phyloP scores from a whole-genome alignment of 208 protist genomes.

The Crithidia thermophila region DNA sequence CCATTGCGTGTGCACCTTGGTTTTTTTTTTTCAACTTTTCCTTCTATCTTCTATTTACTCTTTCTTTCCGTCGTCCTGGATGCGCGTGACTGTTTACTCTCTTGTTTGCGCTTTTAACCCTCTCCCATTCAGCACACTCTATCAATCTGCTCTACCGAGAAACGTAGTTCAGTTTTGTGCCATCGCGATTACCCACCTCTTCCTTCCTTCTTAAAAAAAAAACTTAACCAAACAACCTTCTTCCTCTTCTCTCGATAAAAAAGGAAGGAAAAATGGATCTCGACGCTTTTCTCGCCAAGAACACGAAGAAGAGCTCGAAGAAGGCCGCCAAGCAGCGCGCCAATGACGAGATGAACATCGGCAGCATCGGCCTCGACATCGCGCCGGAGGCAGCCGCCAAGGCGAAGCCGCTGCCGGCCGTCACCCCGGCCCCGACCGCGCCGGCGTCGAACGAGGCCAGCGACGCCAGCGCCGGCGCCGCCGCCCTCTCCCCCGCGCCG shows the following conservation, averaged over 20 bases:
- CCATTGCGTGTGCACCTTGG: background rate
- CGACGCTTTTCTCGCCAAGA: slow-evolving; percentile 69
- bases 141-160: too few species aligned
- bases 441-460: background rate
- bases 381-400: slow-evolving; percentile 25
- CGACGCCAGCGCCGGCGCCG: slow-evolving; percentile 2
- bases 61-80: background rate
- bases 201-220: slow-evolving; percentile 16
- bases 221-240: background rate
- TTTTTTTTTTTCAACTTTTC: background rate
- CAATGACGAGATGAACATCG: slow-evolving; percentile 40
- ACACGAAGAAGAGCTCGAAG: slow-evolving; percentile 64
- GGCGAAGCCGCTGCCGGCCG: slow-evolving; percentile 10
- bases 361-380: slow-evolving; percentile 42
- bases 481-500: background rate
- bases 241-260: slow-evolving; percentile 11
- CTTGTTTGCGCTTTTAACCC: background rate
- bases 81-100: background rate
- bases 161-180: too few species aligned
- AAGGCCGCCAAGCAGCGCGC: slow-evolving; percentile 64
- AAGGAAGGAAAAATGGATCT: slow-evolving; percentile 42
- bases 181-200: background rate
- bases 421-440: background rate
- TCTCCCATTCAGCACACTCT: too few species aligned
- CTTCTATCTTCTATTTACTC: background rate